Base-by-base conservation (phyloP, 1,284 basidiomycete species). In the Ceratobasidium sp. region DNA sequence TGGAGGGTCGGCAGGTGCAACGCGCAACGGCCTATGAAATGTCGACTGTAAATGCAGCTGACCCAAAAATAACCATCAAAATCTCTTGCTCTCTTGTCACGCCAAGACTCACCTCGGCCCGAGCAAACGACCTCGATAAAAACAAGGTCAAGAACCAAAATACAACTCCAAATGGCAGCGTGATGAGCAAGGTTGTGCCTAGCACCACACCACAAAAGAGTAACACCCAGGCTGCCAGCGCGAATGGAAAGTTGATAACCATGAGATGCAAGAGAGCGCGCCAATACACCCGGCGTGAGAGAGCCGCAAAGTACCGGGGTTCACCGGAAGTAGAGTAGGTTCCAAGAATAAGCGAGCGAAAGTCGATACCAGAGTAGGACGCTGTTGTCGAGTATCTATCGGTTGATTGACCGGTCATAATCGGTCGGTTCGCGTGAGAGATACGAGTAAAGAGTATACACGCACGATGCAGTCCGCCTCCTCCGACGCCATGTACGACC, bases 171-270 rank as follows among this genome's bases (percentile, higher is more conserved):
- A 94, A 84, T 0, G 93, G 93, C 3, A 94, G 86, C 0, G 91
- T 90, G 81, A 94, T 88, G 23, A 94, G 87, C 23, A 93, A 87
- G 0, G 91, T 92, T 35, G 93, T 94, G 10, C 93, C 93, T 81
- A 94, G 93, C 83, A 94, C 83, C 0, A 93, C 94, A 81, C 94
- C 92, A 30, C 93, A 90, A 80, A 94, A 93, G 6, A 93, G 86
- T 83, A 90, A 94, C 4, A 93, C 81, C 90, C 91, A 94, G 18
- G 92, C 90, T 20, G 76, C 74, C 33, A 94, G 84, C 12, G 92
- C 92, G 81, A 89, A 94, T 0, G 92, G 92, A 81, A 94, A 93
- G 83, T 94, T 94, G 80, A 94, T 70, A 27, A 92, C 84, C 69
- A 90, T 81, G 20, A 94, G 86, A 82, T 94, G 93, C 66, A 92